Base-by-base conservation (phyloP, 106 monocot genomes). In the Triglochin maritima region DNA sequence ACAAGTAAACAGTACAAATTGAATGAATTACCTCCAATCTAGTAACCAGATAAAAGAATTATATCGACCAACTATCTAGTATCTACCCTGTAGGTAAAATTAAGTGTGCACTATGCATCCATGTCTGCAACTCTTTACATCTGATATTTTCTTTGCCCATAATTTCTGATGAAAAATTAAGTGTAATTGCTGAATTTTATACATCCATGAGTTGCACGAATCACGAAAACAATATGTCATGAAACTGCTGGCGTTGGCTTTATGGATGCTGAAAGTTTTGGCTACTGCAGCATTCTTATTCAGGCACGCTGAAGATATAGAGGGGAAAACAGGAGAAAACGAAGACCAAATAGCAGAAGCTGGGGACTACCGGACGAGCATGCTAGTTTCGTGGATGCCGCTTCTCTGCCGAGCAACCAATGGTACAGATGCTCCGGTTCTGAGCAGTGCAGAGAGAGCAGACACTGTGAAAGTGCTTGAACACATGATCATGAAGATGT, bases 331-430 rank as follows among this genome's bases (percentile, higher is more conserved):
- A 50, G 46, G 14, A 29, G 10, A 60, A 49, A 50, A 6, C 60
- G 59, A 17, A 29, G 57, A 29, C 7, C 65, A 69, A 9, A 75
- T 57, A 75, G 49, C 42, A 2, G 77, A 16, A 4, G 59, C 65
- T 43, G 66, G 66, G 10, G 46, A 46, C 2, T 51, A 47, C 6
- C 65, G 54, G 54, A 57, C 84, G 62, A 17, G 79, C 6, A 80
- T 90, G 83, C 50, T 87, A 64, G 64, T 43, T 4, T 85, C 87
- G 46, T 92, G 92, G 92, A 70, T 92, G 62, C 92, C 92, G 10
- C 47, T 92, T 62, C 66, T 92, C 4, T 88, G 92, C 68, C 74
- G 79, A 7, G 83, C 88, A 44, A 77, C 61, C 65, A 87, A 81
- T 57, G 91, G 87, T 54, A 59, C 76, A 4, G 87, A 87, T 41